Evolutionary conservation across 2,329 filamentous ascomycete genomes (phyloP).

Genomic region (Colletotrichum zoysiae): DNA sequence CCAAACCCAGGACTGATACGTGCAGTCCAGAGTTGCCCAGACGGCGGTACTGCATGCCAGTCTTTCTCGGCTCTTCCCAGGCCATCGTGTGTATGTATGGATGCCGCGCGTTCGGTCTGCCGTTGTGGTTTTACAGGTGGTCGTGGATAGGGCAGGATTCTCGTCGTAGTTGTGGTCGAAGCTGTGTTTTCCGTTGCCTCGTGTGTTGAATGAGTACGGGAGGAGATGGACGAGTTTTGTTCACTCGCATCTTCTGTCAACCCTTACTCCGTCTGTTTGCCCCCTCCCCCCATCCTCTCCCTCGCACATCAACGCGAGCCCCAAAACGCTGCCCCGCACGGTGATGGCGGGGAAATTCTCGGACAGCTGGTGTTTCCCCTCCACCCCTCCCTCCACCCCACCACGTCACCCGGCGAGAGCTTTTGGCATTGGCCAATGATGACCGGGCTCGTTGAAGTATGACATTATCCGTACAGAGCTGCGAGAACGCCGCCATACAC

Average conservation of each 20-base stretch:
- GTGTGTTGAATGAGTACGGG: neutral
- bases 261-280: neutral
- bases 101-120: slow-evolving; percentile 2
- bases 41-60: slow-evolving; percentile 59
- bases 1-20: slow-evolving; percentile 75
- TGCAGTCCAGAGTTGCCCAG: slow-evolving; percentile 70
- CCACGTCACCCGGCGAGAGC: slow-evolving; percentile 25
- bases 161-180: neutral
- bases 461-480: neutral
- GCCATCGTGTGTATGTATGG: slow-evolving; percentile 51
- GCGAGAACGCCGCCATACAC: neutral
- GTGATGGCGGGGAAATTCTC: slow-evolving; percentile 29
- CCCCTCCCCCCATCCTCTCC: neutral
- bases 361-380: slow-evolving; percentile 14
- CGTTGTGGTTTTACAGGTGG: neutral
- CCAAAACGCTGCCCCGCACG: slow-evolving; percentile 33
- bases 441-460: slow-evolving; percentile 9
- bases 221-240: neutral
- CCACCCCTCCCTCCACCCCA: slow-evolving; percentile 17
- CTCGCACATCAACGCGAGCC: slow-evolving; percentile 14
- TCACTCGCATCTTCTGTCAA: slow-evolving; percentile 1
- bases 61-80: slow-evolving; percentile 58
- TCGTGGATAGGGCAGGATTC: neutral
- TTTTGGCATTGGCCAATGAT: slow-evolving; percentile 34
- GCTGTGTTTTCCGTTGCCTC: neutral